phyloP scores from a whole-genome alignment of 1,139 yeast species.

The Pichia sp. region DNA sequence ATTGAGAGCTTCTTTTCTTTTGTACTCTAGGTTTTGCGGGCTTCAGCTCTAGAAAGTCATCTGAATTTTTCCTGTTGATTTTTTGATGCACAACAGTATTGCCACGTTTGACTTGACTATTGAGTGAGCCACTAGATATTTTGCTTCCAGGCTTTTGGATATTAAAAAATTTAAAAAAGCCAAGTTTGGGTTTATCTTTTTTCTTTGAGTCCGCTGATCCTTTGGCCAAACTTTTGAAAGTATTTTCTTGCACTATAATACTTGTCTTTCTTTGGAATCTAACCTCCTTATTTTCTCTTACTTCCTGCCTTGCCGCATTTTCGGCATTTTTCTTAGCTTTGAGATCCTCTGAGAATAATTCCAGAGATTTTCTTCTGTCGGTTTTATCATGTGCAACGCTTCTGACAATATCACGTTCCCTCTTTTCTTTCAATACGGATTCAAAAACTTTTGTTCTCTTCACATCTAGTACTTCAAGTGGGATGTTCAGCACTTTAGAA shows the following conservation, averaged over 20 bases:
- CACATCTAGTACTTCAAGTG: background rate
- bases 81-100: conserved; percentile 9
- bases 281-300: background rate
- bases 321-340: background rate
- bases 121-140: background rate
- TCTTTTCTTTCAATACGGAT: conserved; percentile 1
- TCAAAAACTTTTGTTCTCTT: conserved; percentile 1
- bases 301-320: background rate
- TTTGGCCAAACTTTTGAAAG: background rate
- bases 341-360: conserved; percentile 4
- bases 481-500: conserved; percentile 5
- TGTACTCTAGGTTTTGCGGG: conserved; percentile 14
- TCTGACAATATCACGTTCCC: conserved; percentile 9
- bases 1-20: conserved; percentile 2
- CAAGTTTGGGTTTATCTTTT: background rate
- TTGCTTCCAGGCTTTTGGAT: conserved; percentile 2
- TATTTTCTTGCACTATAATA: background rate
- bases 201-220: background rate
- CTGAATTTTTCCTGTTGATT: conserved; percentile 1
- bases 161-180: conserved; percentile 9
- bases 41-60: conserved; percentile 7
- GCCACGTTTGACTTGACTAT: conserved; percentile 2
- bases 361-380: conserved; percentile 11
- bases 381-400: conserved; percentile 3
- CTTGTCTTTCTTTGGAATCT: background rate